These are phyloP conservation scores for Acacia acuminata DNA, from an alignment of 306 rosid species.

Conservation along the genomic window DNA sequence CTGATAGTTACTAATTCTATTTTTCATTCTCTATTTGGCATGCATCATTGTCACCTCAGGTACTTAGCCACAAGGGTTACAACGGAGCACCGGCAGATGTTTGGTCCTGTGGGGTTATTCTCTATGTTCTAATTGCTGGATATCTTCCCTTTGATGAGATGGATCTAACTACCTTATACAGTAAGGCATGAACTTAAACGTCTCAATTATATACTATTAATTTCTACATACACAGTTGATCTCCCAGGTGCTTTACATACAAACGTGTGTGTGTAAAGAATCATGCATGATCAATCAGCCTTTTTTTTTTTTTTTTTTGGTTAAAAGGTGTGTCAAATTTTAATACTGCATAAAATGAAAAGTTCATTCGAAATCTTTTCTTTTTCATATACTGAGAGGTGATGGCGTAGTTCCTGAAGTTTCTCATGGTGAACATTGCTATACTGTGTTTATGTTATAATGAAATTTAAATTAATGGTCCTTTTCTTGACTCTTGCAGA, in stretches of 20 bases:
- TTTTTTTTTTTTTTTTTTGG: background rate
- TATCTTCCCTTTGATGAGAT: slow-evolving; percentile 94
- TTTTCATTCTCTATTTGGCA: slow-evolving; percentile 19
- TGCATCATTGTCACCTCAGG: slow-evolving; percentile 48
- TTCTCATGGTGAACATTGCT: slow-evolving; percentile 14
- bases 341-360: slow-evolving; percentile 2
- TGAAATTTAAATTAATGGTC: slow-evolving; percentile 12
- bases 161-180: slow-evolving; percentile 88
- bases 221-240: background rate
- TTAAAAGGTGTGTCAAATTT: background rate
- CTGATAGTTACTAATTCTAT: slow-evolving; percentile 3
- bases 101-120: slow-evolving; percentile 97
- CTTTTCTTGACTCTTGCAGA: slow-evolving; percentile 49
- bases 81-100: slow-evolving; percentile 88
- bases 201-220: background rate
- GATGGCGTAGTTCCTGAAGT: slow-evolving; percentile 23
- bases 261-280: background rate
- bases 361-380: background rate
- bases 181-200: slow-evolving; percentile 76
- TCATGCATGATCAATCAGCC: background rate
- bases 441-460: background rate
- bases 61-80: slow-evolving; percentile 92
- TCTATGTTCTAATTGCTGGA: slow-evolving; percentile 84
- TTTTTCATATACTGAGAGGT: slow-evolving; percentile 12
- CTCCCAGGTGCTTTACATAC: background rate